These are phyloP conservation scores for Drechmeria coniospora DNA, from an alignment of 2,329 filamentous ascomycete genomes.

Conservation along the genomic window DNA sequence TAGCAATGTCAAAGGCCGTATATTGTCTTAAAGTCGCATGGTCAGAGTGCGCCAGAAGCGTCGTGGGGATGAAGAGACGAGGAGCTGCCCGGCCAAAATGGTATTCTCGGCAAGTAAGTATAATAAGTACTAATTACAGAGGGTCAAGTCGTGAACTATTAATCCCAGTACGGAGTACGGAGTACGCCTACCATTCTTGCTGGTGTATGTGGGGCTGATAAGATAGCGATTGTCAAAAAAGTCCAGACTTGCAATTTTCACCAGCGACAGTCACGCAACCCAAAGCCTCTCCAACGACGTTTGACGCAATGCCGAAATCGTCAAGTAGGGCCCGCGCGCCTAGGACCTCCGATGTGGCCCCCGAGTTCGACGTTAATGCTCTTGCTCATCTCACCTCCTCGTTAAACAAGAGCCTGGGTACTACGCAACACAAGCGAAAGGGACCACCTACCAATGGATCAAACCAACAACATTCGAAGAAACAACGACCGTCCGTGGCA, in stretches of 20 bases:
- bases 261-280: background rate
- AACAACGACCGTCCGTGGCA: constrained; percentile 18
- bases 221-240: no score
- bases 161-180: no score
- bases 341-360: constrained; percentile 8
- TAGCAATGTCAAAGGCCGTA: no score
- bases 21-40: no score
- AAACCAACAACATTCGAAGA: constrained; percentile 19
- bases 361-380: constrained; percentile 30
- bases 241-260: constrained; percentile 3
- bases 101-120: no score
- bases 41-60: no score
- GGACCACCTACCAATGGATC: constrained; percentile 20
- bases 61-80: no score
- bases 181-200: no score
- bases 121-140: no score
- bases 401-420: constrained; percentile 36
- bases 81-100: no score
- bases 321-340: constrained; percentile 21
- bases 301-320: constrained; percentile 18
- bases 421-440: constrained; percentile 28
- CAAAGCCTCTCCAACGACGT: no score
- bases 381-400: constrained; percentile 38
- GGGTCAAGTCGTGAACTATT: no score
- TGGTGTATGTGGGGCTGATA: constrained; percentile 7